These are phyloP conservation scores for Circinella umbellata DNA, from an alignment of 371 early-diverging fungal genomes.

Conservation along the genomic window DNA sequence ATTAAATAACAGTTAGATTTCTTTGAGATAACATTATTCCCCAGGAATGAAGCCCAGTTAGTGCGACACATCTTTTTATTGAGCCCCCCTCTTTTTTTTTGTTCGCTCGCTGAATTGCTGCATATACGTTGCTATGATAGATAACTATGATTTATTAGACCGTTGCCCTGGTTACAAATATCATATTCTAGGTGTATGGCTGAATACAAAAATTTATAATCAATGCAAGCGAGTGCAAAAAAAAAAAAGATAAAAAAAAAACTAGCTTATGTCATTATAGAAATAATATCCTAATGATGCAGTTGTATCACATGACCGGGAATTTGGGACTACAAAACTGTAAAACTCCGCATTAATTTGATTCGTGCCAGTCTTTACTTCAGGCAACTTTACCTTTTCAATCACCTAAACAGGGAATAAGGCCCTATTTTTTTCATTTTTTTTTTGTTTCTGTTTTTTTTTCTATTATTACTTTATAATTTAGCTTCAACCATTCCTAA, in stretches of 20 bases:
- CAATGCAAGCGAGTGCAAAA: too few relatives aligned
- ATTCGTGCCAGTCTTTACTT: conserved; percentile 2
- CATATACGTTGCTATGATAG: too few relatives aligned
- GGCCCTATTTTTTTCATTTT: neutral
- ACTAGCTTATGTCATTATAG: neutral
- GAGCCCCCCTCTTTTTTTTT: neutral
- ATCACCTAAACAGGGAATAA: neutral
- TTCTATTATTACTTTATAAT: too few relatives aligned
- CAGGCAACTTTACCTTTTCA: conserved; percentile 1
- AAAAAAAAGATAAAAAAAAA: neutral
- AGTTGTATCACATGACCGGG: neutral
- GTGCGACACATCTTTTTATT: neutral
- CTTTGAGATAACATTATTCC: conserved; percentile 4
- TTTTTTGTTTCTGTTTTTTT: conserved; percentile 1
- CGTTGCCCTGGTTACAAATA: too few relatives aligned
- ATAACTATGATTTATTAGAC: too few relatives aligned
- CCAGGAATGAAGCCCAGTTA: conserved; percentile 11
- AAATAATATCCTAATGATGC: neutral
- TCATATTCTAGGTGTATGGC: too few relatives aligned
- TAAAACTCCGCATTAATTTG: conserved; percentile 5
- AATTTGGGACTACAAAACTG: neutral
- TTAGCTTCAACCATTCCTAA: neutral
- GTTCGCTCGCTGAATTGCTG: too few relatives aligned
- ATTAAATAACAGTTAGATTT: neutral
- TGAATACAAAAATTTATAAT: too few relatives aligned